Percentiles rank a stretch among this genome's conserved stretches.
These are phyloP conservation scores for Coemansia sp. DNA, from an alignment of 192 early-diverging fungal species.

Conservation along the genomic window DNA sequence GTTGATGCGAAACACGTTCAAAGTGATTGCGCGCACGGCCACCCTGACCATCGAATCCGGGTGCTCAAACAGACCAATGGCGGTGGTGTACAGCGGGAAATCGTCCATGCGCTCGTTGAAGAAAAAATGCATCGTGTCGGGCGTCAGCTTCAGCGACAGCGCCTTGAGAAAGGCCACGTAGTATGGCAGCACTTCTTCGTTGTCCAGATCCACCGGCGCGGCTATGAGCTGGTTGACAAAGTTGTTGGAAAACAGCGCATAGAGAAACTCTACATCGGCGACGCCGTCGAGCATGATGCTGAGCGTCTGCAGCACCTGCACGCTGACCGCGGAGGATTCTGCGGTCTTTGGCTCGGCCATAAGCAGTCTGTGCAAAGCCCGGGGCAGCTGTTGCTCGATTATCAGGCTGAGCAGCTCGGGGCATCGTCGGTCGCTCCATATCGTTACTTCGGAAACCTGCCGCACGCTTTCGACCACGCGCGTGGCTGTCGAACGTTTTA, in stretches of 20 bases:
- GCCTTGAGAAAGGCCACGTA: conserved; percentile 73
- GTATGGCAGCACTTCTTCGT: conserved; percentile 68
- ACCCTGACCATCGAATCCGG: conserved; percentile 73
- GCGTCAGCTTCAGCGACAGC: conserved; percentile 64
- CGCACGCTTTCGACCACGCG: conserved; percentile 43
- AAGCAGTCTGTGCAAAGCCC: conserved; percentile 27
- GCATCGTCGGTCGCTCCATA: conserved; percentile 49
- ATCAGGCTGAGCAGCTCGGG: conserved; percentile 42
- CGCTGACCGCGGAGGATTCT: conserved; percentile 22
- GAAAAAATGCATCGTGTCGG: conserved; percentile 64
- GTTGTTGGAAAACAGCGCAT: conserved; percentile 70
- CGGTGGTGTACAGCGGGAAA: conserved; percentile 67
- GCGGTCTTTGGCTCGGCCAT: conserved; percentile 1
- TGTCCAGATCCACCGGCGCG: conserved; percentile 59
- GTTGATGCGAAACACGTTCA: conserved; percentile 60
- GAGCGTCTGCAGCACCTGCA: conserved; percentile 55
- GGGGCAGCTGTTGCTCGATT: conserved; percentile 40
- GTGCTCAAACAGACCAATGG: conserved; percentile 65
- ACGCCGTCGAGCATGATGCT: conserved; percentile 56
- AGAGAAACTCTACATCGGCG: conserved; percentile 39
- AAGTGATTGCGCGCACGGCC: conserved; percentile 63
- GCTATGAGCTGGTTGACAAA: conserved; percentile 71
- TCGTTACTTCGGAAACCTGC: conserved; percentile 37
- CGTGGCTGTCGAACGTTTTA: conserved; percentile 13
- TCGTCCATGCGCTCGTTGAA: conserved; percentile 54